Percentiles rank a stretch among this genome's conserved stretches.
Evolutionary conservation across 352 stramenopile genomes (phyloP).

Genomic region (Phytopythium delawarense): DNA sequence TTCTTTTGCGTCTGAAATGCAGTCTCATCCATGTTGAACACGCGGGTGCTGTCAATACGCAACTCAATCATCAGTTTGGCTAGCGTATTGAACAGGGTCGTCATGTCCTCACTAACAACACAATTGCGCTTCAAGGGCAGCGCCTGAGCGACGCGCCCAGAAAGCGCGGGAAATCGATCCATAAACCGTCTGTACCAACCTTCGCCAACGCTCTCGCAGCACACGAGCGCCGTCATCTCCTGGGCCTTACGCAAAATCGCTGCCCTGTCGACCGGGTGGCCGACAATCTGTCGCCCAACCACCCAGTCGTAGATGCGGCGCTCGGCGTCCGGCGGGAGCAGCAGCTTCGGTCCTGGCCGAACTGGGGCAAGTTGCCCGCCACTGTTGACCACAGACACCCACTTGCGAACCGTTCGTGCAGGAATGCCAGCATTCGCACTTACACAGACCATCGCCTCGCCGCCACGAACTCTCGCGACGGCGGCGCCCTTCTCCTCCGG

Average conservation of each 20-base stretch:
- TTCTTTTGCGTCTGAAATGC: slow-evolving; percentile 11
- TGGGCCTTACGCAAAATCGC: slow-evolving; percentile 16
- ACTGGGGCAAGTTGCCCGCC: too few species aligned
- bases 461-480: not conserved
- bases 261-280: slow-evolving; percentile 5
- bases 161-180: slow-evolving; percentile 9
- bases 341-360: not conserved
- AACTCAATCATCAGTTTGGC: slow-evolving; percentile 12
- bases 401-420: not conserved
- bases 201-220: slow-evolving; percentile 1
- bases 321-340: slow-evolving; percentile 10
- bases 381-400: not conserved
- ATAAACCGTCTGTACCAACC: slow-evolving; percentile 22
- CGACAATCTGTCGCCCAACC: slow-evolving; percentile 12
- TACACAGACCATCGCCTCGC: not conserved
- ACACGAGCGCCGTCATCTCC: slow-evolving; percentile 2
- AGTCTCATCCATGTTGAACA: slow-evolving; percentile 31
- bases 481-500: not conserved
- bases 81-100: slow-evolving; percentile 15
- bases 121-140: too few species aligned
- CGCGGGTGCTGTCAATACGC: not conserved
- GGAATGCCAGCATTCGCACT: not conserved
- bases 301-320: slow-evolving; percentile 13
- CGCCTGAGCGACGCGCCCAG: slow-evolving; percentile 9
- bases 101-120: too few species aligned